A percentile compares a stretch with the other conserved stretches of the same genome.
phyloP scores from a whole-genome alignment of 169 alveolate species.

The Cyclospora cayetanensis region DNA sequence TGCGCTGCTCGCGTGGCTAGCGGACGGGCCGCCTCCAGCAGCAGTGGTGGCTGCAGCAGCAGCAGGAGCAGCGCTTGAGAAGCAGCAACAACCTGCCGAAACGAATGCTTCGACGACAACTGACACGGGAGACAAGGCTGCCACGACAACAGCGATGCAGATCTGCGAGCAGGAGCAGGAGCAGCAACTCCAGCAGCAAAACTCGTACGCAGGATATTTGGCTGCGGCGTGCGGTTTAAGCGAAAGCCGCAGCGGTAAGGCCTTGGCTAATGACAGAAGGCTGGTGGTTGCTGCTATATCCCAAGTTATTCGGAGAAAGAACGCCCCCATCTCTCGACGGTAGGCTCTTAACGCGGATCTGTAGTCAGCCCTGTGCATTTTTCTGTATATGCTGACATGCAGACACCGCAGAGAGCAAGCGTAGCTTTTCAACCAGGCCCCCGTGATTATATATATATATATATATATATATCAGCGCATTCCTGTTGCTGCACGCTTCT shows the following conservation, averaged over 20 bases:
- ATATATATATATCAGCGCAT: too few species aligned
- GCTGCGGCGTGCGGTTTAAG: background rate
- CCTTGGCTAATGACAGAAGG: background rate
- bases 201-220: background rate
- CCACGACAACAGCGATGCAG: background rate
- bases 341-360: background rate
- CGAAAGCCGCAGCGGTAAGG: background rate
- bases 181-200: background rate
- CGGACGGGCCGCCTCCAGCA: slow-evolving; percentile 22
- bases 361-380: background rate
- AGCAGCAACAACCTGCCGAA: background rate
- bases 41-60: slow-evolving; percentile 25
- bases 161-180: background rate
- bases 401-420: too few species aligned
- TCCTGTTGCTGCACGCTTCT: too few species aligned
- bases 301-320: background rate
- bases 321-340: background rate
- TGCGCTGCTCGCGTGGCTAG: slow-evolving; percentile 42
- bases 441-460: too few species aligned
- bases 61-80: background rate
- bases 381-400: too few species aligned
- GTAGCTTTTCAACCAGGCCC: too few species aligned
- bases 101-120: background rate
- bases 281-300: slow-evolving; percentile 21
- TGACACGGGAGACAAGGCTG: background rate